Base-by-base conservation (phyloP, 805 yeast genomes). In the Clavispora carvajalis region DNA sequence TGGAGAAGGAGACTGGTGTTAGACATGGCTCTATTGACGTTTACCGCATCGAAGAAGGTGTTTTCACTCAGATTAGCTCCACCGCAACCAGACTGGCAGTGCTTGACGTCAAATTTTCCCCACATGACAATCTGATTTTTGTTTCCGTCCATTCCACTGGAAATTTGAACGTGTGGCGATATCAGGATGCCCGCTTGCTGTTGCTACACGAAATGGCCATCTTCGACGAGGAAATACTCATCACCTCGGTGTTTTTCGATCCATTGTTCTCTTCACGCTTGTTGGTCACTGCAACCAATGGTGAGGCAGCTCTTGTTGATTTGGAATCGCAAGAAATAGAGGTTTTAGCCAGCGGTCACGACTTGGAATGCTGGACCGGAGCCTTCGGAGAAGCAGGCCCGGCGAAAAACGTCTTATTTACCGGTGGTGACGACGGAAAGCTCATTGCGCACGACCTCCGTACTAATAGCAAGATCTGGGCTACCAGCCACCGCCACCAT, bases 351-450 rank as follows among this genome's bases (percentile, higher is more conserved):
- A 57, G 72, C 1, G 42, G 60, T 0, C 97, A 91, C 58, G 69
- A 73, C 8, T 61, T 89, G 24, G 96, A 91, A 59, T 86, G 95
- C 44, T 90, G 98, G 98, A 85, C 85, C 5, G 85, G 87, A 5
- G 77, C 77, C 2, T 85, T 80, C 63, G 89, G 86, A 7, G 72
- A 71, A 34, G 48, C 65, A 18, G 76, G 76, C 7, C 75, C 74
- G 3, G 56, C 82, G 31, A 57, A 67, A 12, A 63, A 79, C 41
- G 78, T 86, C 1, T 67, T 88, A 0, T 84, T 82, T 50, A 78
- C 89, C 3, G 99, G 98, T 4, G 98, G 98, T 12, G 99, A 91
- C 57, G 98, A 93, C 62, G 74, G 84, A 6, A 63, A 70, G 12
- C 63, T 91, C 11, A 77, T 81, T 22, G 90, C 90, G 1, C 88